Evolutionary conservation across 176 grass and related monocot genomes (phyloP).

Genomic region (Pontederia paniculata): DNA sequence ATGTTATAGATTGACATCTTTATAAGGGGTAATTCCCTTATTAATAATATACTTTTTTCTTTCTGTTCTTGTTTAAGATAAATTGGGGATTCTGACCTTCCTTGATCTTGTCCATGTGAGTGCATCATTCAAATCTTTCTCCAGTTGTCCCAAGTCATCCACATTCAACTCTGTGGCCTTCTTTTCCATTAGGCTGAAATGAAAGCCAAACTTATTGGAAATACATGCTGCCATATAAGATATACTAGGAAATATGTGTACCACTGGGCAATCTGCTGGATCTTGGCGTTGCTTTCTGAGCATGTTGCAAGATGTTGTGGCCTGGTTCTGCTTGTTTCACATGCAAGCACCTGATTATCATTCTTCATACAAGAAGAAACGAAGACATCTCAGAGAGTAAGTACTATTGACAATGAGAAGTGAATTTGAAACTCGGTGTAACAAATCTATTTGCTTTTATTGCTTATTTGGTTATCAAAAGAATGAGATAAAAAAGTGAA

Average conservation of each 20-base stretch:
- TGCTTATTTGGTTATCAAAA: no score
- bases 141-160: not conserved
- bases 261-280: not conserved
- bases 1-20: no score
- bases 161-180: not conserved
- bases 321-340: no score
- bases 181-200: not conserved
- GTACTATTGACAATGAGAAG: no score
- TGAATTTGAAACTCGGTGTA: no score
- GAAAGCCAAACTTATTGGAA: not conserved
- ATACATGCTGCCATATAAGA: not conserved
- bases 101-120: constrained; percentile 4
- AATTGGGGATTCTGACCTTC: not conserved
- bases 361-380: no score
- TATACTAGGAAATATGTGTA: not conserved
- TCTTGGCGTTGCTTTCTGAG: not conserved
- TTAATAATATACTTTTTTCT: not conserved
- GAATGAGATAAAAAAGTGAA: no score
- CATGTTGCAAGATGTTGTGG: no score
- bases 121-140: not conserved
- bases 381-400: no score
- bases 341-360: no score
- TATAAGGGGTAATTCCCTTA: no score
- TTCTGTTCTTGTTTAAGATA: not conserved
- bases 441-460: no score